Percentiles rank a stretch among this genome's conserved stretches.
These are phyloP conservation scores for Juglanconis sp. DNA, from an alignment of 2,329 filamentous ascomycete genomes.

Conservation along the genomic window DNA sequence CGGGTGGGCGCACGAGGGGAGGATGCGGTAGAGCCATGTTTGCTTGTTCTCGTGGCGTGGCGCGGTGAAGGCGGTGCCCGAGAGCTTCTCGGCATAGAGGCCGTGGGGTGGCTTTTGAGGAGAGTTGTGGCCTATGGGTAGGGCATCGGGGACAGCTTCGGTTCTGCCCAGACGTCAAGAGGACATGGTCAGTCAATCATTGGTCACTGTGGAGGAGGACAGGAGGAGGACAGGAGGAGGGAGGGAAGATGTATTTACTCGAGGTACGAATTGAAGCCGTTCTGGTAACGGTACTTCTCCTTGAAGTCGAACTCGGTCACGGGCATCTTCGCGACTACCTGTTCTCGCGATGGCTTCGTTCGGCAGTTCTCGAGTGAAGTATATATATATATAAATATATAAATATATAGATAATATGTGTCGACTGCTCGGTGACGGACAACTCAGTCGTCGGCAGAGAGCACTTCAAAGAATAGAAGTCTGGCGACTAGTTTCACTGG, in stretches of 20 bases:
- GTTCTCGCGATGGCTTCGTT: no score
- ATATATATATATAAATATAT: no score
- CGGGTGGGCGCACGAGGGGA: constrained; percentile 61
- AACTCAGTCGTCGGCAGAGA: no score
- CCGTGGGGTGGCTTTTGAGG: constrained; percentile 77
- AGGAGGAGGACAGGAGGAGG: not conserved
- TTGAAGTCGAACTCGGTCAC: constrained; percentile 45
- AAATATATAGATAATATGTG: no score
- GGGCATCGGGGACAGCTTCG: constrained; percentile 70
- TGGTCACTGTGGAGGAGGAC: no score
- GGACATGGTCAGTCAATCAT: not conserved
- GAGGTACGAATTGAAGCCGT: constrained; percentile 74
- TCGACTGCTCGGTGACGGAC: no score
- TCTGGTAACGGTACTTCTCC: constrained; percentile 70
- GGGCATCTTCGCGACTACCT: constrained; percentile 38
- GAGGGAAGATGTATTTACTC: constrained; percentile 52
- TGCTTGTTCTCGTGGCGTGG: constrained; percentile 67
- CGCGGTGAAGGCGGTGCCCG: constrained; percentile 69
- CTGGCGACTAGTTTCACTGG: no score
- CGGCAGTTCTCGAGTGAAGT: no score
- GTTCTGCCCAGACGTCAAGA: constrained; percentile 47
- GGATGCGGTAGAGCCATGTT: constrained; percentile 69
- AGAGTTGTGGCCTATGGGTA: constrained; percentile 75
- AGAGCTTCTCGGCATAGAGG: constrained; percentile 78
- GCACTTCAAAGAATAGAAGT: no score